A percentile compares a stretch with the other conserved stretches of the same genome.
Conservation (phyloP, 179 eudicot genomes). For the Beta lomatogona region DNA sequence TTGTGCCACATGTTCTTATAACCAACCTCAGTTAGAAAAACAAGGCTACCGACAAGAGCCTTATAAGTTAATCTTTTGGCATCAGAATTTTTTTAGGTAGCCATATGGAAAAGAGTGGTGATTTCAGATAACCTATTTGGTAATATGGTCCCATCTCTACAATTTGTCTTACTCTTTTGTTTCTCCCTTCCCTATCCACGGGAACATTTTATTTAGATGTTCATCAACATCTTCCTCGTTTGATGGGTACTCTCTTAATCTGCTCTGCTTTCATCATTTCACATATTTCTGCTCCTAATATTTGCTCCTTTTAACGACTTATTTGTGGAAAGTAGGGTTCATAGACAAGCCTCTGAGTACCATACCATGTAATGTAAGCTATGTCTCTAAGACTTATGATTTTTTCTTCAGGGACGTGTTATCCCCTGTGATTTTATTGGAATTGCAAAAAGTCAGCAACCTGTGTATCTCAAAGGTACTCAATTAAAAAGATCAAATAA, state of each 20-base stretch:
- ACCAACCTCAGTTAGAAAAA: no score
- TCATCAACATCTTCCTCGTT: background rate
- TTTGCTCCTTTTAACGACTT: background rate
- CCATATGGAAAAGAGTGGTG: background rate
- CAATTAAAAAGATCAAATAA: background rate
- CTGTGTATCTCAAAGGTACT: conserved; percentile 88
- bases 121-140: background rate
- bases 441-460: conserved; percentile 91
- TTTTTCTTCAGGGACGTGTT: conserved; percentile 79
- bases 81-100: no score
- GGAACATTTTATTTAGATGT: background rate
- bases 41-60: no score
- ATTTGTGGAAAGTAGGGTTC: background rate
- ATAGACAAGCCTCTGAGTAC: background rate
- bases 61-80: no score
- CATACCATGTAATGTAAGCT: background rate
- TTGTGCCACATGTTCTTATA: no score
- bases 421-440: conserved; percentile 99
- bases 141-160: background rate
- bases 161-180: background rate
- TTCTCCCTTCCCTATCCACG: background rate
- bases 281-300: background rate
- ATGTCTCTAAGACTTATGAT: conserved; percentile 22
- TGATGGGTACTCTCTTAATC: background rate
- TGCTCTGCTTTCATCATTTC: background rate